A percentile compares a stretch with the other conserved stretches of the same genome.
Conservation (phyloP, 495 filamentous ascomycete species). For the Cairneyella variabilis region DNA sequence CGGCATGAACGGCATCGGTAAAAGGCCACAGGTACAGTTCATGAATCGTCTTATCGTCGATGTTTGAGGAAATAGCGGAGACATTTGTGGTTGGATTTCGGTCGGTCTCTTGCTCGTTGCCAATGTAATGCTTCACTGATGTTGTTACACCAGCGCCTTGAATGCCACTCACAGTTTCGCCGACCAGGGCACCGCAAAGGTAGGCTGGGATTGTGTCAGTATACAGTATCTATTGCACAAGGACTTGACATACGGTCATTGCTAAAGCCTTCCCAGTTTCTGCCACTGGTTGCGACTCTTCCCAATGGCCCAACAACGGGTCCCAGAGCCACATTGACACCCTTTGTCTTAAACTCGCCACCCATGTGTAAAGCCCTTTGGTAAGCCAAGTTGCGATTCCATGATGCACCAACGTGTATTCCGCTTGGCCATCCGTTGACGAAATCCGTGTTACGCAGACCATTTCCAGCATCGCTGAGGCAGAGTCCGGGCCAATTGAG, state of each 20-base stretch:
- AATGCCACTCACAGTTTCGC: slow-evolving; percentile 43
- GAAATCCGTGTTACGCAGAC: slow-evolving; percentile 55
- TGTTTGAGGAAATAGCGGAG: slow-evolving; percentile 51
- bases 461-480: slow-evolving; percentile 58
- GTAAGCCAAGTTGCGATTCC: slow-evolving; percentile 51
- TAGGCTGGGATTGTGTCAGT: slow-evolving; percentile 14
- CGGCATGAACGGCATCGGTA: slow-evolving; percentile 58
- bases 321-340: slow-evolving; percentile 63
- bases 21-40: slow-evolving; percentile 74
- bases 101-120: slow-evolving; percentile 63
- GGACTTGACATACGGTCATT: slow-evolving; percentile 62
- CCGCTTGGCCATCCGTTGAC: slow-evolving; percentile 40
- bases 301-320: slow-evolving; percentile 60
- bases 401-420: slow-evolving; percentile 40
- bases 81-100: slow-evolving; percentile 39
- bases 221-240: slow-evolving; percentile 42
- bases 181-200: slow-evolving; percentile 38
- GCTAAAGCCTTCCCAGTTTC: slow-evolving; percentile 56
- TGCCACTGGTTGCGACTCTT: slow-evolving; percentile 45
- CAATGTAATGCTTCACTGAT: slow-evolving; percentile 59
- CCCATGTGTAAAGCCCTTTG: slow-evolving; percentile 50
- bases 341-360: slow-evolving; percentile 55
- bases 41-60: slow-evolving; percentile 66
- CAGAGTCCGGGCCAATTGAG: slow-evolving; percentile 60
- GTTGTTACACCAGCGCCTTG: slow-evolving; percentile 52